Base-by-base conservation (phyloP, 345 rosid species). In the Gynandropsis gynandra region DNA sequence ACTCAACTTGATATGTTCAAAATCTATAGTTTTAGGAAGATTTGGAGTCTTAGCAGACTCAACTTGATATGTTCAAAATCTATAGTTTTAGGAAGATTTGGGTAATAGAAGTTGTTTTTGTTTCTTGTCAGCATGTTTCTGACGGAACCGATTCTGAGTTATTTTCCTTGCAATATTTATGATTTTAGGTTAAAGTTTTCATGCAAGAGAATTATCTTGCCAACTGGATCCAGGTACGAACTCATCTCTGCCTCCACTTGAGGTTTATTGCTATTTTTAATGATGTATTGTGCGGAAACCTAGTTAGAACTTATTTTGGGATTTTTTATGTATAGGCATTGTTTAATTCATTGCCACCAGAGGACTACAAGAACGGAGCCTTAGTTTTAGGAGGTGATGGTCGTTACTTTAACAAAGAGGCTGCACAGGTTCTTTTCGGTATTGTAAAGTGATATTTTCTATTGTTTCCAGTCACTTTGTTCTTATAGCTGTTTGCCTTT, bases 331-430 rank as follows among this genome's bases (percentile, higher is more conserved):
- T 63, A 79, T 59, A 92, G 96, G 87, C 98, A 38, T 68, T 92
- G 73, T 85, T 87, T 67, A 73, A 78, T 74, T 87, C 95, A 36
- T 76, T 87, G 76, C 88, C 89, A 0, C 72, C 68, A 0, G 90
- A 82, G 72, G 95, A 92, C 60, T 92, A 80, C 80, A 76, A 64
- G 77, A 71, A 77, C 38, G 93, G 83, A 1, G 44, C 78, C 8
- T 68, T 92, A 74, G 95, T 87, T 12, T 69, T 85, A 65, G 95
- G 98, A 59, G 98, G 98, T 11, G 95, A 92, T 64, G 96, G 96
- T 42, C 87, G 95, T 45, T 92, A 86, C 66, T 86, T 83, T 54
- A 87, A 85, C 71, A 60, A 44, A 47, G 86, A 92, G 74, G 95
- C 98, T 70, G 58, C 88, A 5, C 98, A 90, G 96, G 92, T 85